Evolutionary conservation across 805 yeast species (phyloP).

Genomic region (Candida andamanensis): DNA sequence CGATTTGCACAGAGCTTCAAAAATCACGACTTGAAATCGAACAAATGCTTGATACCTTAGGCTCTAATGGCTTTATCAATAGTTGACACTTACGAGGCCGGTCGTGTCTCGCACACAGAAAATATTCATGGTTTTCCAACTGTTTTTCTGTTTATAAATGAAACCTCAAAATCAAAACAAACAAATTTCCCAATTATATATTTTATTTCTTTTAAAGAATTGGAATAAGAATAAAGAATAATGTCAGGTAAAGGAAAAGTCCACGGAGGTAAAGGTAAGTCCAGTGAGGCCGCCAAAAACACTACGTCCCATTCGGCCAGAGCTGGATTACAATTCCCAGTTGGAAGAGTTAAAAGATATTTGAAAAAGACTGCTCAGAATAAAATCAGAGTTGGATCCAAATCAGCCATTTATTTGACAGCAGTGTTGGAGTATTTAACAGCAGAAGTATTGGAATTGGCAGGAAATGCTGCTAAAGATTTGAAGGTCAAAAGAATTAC

Average conservation of each 20-base stretch:
- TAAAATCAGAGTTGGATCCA: conserved; percentile 74
- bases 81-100: conserved; percentile 13
- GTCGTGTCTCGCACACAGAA: conserved; percentile 1
- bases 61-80: conserved; percentile 32
- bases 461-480: conserved; percentile 98
- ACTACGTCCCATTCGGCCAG: conserved; percentile 89
- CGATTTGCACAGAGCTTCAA: conserved; percentile 65
- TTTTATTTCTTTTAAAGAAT: conserved; percentile 7
- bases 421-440: conserved; percentile 95
- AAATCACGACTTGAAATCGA: conserved; percentile 54
- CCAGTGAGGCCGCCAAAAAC: conserved; percentile 63
- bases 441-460: conserved; percentile 95
- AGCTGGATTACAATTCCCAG: conserved; percentile 95
- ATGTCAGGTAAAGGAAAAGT: conserved; percentile 89
- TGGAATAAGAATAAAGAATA: conserved; percentile 2
- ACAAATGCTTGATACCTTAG: conserved; percentile 33
- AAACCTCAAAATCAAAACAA: conserved; percentile 9
- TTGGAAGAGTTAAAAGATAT: conserved; percentile 97
- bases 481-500: conserved; percentile 93
- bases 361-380: conserved; percentile 87
- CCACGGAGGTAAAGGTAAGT: conserved; percentile 95
- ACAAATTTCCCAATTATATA: conserved; percentile 6
- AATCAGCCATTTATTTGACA: conserved; percentile 88
- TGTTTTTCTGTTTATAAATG: conserved; percentile 2
- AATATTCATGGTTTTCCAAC: conserved; percentile 1